Conservation (phyloP, 768 basidiomycete genomes). For the Collybia mongolica region DNA sequence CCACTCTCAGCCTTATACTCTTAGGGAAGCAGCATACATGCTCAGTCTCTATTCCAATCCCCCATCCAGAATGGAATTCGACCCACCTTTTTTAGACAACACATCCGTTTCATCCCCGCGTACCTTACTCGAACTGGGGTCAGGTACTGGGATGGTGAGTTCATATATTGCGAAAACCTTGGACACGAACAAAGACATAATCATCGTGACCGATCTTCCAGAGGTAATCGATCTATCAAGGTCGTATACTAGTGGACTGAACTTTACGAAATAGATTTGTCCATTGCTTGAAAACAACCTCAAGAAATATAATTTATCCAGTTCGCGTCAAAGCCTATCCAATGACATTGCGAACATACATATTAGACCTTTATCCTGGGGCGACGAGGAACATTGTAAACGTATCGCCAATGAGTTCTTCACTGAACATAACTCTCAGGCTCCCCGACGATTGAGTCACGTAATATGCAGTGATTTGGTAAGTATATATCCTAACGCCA, state of each 20-base stretch:
- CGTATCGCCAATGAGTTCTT: conserved; percentile 39
- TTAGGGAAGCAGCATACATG: conserved; percentile 74
- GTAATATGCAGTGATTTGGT: conserved; percentile 86
- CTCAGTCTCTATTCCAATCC: conserved; percentile 54
- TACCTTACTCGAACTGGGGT: conserved; percentile 73
- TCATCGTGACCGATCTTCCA: conserved; percentile 73
- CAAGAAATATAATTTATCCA: conserved; percentile 1
- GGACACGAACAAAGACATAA: conserved; percentile 38
- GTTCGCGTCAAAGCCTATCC: conserved; percentile 1
- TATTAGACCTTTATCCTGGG: conserved; percentile 73
- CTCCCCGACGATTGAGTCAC: conserved; percentile 44
- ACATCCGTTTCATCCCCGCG: conserved; percentile 14
- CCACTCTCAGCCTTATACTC: conserved; percentile 13
- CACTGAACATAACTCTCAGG: not conserved
- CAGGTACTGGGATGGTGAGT: conserved; percentile 70
- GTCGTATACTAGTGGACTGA: not conserved
- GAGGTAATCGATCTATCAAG: conserved; percentile 47
- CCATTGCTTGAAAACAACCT: conserved; percentile 43
- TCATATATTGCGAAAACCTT: conserved; percentile 33
- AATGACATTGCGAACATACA: conserved; percentile 22
- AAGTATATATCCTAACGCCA: conserved; percentile 24
- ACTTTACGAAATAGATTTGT: conserved; percentile 35
- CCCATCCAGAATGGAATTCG: conserved; percentile 39
- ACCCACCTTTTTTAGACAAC: conserved; percentile 46
- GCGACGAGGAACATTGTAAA: conserved; percentile 42